phyloP scores from a whole-genome alignment of 257 asterid species.

The Fraxinus anomala region DNA sequence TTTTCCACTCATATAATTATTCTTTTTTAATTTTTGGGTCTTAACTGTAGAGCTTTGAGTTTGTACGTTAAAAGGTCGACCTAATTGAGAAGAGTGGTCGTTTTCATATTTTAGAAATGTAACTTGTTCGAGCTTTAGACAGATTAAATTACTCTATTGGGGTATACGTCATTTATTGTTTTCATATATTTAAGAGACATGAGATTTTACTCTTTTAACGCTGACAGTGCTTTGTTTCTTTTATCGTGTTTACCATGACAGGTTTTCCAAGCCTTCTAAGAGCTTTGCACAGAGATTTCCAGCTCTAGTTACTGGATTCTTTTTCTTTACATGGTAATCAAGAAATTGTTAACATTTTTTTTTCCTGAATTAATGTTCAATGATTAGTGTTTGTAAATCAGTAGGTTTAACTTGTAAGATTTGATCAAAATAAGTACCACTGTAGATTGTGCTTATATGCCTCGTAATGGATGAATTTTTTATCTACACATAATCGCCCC shows the following conservation, averaged over 20 bases:
- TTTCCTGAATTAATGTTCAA: neutral
- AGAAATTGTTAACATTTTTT: neutral
- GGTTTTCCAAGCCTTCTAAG: constrained; percentile 39
- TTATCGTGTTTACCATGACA: constrained; percentile 16
- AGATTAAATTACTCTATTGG: neutral
- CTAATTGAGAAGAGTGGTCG: no score
- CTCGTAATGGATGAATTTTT: neutral
- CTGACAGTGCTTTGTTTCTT: neutral
- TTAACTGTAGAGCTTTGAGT: neutral
- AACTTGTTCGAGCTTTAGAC: no score
- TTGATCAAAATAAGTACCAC: neutral
- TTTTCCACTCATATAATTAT: neutral
- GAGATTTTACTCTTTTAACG: neutral
- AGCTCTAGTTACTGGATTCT: constrained; percentile 67
- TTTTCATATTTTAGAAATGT: no score
- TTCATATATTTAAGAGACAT: neutral
- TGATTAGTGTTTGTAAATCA: neutral
- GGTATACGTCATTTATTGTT: neutral
- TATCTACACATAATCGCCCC: neutral
- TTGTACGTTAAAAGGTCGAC: no score
- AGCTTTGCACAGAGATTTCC: constrained; percentile 56
- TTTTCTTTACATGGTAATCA: constrained; percentile 60
- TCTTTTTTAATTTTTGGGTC: neutral
- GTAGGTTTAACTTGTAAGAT: neutral
- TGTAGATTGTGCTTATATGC: neutral